Evolutionary conservation across 1,284 basidiomycete species (phyloP).

Genomic region (Boletus hoseneyae): DNA sequence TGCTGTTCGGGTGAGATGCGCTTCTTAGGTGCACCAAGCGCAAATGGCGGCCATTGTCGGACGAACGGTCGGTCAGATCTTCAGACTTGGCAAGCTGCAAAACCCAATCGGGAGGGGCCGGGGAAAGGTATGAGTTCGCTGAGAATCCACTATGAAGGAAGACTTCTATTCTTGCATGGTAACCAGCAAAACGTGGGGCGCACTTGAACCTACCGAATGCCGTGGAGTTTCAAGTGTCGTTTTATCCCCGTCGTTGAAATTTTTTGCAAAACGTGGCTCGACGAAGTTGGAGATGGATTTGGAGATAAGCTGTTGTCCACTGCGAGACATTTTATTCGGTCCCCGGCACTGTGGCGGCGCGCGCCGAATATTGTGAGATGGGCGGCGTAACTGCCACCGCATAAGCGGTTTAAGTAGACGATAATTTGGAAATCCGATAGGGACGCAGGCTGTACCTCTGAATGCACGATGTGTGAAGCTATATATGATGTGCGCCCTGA

Average conservation of each 20-base stretch:
- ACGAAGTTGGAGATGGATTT: background rate
- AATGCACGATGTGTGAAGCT: conserved; percentile 35
- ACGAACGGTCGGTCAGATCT: conserved; percentile 5
- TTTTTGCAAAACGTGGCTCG: conserved; percentile 5
- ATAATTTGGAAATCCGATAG: conserved; percentile 32
- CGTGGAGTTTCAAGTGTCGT: conserved; percentile 28
- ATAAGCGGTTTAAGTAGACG: conserved; percentile 18
- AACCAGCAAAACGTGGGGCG: conserved; percentile 32
- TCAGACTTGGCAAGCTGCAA: conserved; percentile 4
- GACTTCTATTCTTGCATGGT: conserved; percentile 34
- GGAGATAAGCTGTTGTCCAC: too few relatives aligned
- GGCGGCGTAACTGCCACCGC: conserved; percentile 24
- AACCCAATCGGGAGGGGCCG: conserved; percentile 11
- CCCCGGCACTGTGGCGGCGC: conserved; percentile 2
- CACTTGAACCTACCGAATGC: conserved; percentile 21
- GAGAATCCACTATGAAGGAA: conserved; percentile 31
- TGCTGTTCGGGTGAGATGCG: conserved; percentile 13
- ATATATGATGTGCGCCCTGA: conserved; percentile 36
- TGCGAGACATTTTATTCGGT: conserved; percentile 11
- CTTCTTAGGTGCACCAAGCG: conserved; percentile 9
- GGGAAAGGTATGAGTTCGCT: conserved; percentile 13
- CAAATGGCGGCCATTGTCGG: conserved; percentile 22
- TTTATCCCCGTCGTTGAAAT: conserved; percentile 16
- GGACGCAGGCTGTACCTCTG: conserved; percentile 28
- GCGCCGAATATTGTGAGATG: conserved; percentile 13